phyloP scores from a whole-genome alignment of 2,329 filamentous ascomycete species.

The Verticillium longisporum region DNA sequence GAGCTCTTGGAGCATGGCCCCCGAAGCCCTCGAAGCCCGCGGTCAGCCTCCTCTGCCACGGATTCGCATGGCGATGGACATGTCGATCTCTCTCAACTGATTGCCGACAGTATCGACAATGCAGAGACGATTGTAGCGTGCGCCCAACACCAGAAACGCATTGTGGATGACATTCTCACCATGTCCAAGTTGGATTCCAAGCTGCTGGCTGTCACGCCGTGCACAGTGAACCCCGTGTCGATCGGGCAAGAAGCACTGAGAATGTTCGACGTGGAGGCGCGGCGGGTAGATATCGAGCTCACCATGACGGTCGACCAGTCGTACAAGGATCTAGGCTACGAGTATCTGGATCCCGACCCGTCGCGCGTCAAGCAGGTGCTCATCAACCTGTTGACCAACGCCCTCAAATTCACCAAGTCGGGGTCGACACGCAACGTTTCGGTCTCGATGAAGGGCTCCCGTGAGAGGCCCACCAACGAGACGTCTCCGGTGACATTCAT shows the following conservation, averaged over 20 bases:
- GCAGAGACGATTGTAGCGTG: constrained; percentile 73
- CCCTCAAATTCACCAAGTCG: constrained; percentile 71
- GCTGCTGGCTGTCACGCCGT: constrained; percentile 65
- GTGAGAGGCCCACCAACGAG: constrained; percentile 27
- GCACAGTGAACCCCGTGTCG: constrained; percentile 59
- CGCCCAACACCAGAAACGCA: constrained; percentile 72
- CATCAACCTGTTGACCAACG: constrained; percentile 75
- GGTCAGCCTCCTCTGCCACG: not conserved
- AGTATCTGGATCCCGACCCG: constrained; percentile 65
- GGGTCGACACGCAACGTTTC: constrained; percentile 50
- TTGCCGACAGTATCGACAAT: constrained; percentile 61
- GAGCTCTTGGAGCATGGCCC: constrained; percentile 23
- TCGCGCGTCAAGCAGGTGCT: constrained; percentile 70
- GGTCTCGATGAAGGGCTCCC: constrained; percentile 38
- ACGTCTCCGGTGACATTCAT: constrained; percentile 53
- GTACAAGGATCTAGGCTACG: constrained; percentile 48
- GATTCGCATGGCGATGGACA: constrained; percentile 3
- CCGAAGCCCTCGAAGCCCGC: not conserved
- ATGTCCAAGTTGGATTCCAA: constrained; percentile 72
- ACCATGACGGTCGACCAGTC: constrained; percentile 57
- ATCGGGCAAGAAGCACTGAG: constrained; percentile 63
- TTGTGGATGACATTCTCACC: constrained; percentile 69
- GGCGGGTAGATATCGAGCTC: constrained; percentile 61
- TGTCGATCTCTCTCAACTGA: constrained; percentile 28
- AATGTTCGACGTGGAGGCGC: constrained; percentile 72